Evolutionary conservation across 331 rosid species (phyloP), one percentile per base, ranked within the genome.

Genomic region (Arachis monticola): DNA sequence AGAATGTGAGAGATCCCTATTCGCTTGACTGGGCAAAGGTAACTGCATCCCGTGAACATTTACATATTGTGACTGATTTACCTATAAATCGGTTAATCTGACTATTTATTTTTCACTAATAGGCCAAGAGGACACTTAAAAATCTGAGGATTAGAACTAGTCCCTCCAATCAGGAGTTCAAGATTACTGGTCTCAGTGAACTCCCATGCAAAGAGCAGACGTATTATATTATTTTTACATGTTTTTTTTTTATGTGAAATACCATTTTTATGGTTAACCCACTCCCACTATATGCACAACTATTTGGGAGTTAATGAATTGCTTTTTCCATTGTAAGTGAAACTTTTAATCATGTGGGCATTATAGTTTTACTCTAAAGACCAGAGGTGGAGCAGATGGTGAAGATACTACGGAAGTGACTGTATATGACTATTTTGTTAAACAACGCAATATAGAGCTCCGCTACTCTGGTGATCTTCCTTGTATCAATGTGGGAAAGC

Each of bases 401-500:
- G 88, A 80, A 8, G 86, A 73, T 4, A 46, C 67, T 4, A 46
- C 67, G 8, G 97, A 92, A 71, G 88, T 95, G 46, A 88, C 99
- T 0, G 98, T 92, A 2, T 88, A 83, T 71, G 97, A 95, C 50
- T 92, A 95, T 64, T 95, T 92, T 75, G 94, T 87, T 7, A 89
- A 86, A 22, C 60, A 75, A 4, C 88, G 97, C 0, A 85, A 85
- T 31, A 92, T 92, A 10, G 78, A 82, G 1, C 74, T 92, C 38
- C 86, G 78, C 0, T 90, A 92, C 73, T 92, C 98, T 13, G 88
- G 62, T 1, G 91, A 86, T 60, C 83, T 92, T 0, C 98, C 99
- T 0, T 95, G 99, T 62, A 77, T 95, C 7, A 95, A 95, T 84
- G 99, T 92, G 6, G 99, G 99, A 32, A 95, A 92, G 83, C 93